Conservation (phyloP, 441 rosid genomes). For the Flueggea neowawraea region DNA sequence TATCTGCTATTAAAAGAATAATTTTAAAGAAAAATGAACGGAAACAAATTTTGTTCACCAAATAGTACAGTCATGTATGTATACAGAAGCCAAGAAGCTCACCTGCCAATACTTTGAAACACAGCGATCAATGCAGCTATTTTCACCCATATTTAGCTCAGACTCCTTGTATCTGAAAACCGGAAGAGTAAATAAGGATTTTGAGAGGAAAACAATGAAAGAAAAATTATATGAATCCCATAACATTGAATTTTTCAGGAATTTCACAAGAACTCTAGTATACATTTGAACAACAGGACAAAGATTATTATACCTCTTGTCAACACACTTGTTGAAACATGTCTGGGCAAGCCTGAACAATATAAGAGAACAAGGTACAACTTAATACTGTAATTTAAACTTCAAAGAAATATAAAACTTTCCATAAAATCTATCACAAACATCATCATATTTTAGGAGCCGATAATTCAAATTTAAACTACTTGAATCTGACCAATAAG, state of each 20-base stretch:
- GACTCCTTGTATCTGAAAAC: slow-evolving; percentile 77
- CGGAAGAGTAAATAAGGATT: slow-evolving; percentile 1
- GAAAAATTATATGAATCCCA: background rate
- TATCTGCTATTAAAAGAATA: background rate
- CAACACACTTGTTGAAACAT: slow-evolving; percentile 90
- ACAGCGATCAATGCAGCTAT: slow-evolving; percentile 98
- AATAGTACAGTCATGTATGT: background rate
- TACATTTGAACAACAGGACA: background rate
- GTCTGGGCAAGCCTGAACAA: slow-evolving; percentile 82
- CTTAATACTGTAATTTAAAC: slow-evolving; percentile 5
- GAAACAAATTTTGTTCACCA: background rate
- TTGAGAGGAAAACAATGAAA: background rate
- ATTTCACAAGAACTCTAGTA: background rate
- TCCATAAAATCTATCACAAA: background rate
- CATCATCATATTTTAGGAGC: no score
- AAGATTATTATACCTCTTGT: slow-evolving; percentile 60
- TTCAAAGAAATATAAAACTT: background rate
- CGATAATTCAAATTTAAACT: no score
- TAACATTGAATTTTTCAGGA: background rate
- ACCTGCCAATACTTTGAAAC: slow-evolving; percentile 98
- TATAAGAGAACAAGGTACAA: background rate
- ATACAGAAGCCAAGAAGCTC: slow-evolving; percentile 5
- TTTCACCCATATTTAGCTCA: slow-evolving; percentile 98
- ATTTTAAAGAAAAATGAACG: background rate
- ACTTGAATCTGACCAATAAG: no score